phyloP scores from a whole-genome alignment of 331 rosid genomes.

The Malus hybrid region DNA sequence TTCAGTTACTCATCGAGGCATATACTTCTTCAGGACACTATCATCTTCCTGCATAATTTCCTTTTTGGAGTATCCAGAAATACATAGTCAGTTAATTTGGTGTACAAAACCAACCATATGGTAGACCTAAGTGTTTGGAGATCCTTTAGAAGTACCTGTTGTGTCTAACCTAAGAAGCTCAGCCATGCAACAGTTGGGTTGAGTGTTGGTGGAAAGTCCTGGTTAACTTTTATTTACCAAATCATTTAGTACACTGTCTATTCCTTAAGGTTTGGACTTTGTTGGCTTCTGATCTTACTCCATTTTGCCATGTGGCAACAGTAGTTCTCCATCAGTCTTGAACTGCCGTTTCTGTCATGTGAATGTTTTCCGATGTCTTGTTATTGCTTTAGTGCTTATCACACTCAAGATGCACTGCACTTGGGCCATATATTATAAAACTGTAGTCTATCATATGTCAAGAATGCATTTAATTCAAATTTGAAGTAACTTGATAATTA shows the following conservation, averaged over 20 bases:
- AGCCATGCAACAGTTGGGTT: not conserved
- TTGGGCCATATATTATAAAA: slow-evolving; percentile 12
- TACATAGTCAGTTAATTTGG: not conserved
- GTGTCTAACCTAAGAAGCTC: not conserved
- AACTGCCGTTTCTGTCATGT: slow-evolving; percentile 4
- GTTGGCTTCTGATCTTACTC: not conserved
- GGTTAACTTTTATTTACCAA: not conserved
- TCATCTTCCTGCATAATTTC: not conserved
- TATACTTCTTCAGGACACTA: not conserved
- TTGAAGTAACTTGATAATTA: slow-evolving; percentile 39
- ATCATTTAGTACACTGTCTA: not conserved
- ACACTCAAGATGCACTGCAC: slow-evolving; percentile 14
- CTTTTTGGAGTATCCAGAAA: not conserved
- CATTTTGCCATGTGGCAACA: not conserved
- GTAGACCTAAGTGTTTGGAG: not conserved
- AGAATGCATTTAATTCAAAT: slow-evolving; percentile 24
- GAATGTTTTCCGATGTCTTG: slow-evolving; percentile 3
- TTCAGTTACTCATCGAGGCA: not conserved
- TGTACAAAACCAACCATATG: not conserved
- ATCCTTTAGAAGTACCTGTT: not conserved
- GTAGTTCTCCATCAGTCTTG: slow-evolving; percentile 3
- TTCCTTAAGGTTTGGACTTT: not conserved
- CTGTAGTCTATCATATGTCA: slow-evolving; percentile 6
- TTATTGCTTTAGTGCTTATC: slow-evolving; percentile 22
- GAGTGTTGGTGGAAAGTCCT: not conserved